Evolutionary conservation across 106 monocot genomes (phyloP).

Genomic region (Acanthochlamys bracteata): DNA sequence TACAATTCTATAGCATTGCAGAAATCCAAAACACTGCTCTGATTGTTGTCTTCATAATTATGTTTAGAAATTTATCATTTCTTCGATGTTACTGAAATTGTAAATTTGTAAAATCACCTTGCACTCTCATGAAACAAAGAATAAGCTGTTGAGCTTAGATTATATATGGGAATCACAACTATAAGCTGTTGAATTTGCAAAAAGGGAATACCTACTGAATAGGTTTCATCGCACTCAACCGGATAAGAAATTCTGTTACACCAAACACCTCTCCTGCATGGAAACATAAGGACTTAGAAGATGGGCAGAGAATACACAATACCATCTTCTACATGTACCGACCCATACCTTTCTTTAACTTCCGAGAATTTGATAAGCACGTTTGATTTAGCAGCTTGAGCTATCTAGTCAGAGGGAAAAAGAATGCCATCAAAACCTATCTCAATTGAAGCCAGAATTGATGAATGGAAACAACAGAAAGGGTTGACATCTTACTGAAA

Average conservation of each 20-base stretch:
- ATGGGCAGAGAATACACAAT: neutral
- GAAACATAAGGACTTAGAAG: neutral
- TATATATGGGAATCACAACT: too few relatives aligned
- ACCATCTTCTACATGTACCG: neutral
- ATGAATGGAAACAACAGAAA: neutral
- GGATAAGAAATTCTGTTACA: slow-evolving; percentile 77
- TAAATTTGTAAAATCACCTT: too few relatives aligned
- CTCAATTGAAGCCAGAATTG: neutral
- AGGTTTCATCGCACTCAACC: slow-evolving; percentile 58
- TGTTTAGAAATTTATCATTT: too few relatives aligned
- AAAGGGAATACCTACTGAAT: slow-evolving; percentile 51
- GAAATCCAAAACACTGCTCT: too few relatives aligned
- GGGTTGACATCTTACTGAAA: slow-evolving; percentile 48
- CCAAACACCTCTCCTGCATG: slow-evolving; percentile 68
- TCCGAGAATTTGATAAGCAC: slow-evolving; percentile 66
- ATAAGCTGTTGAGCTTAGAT: too few relatives aligned
- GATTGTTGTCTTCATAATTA: too few relatives aligned
- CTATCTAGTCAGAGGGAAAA: slow-evolving; percentile 39
- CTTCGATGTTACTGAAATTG: too few relatives aligned
- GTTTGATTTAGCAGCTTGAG: slow-evolving; percentile 82
- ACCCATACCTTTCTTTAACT: slow-evolving; percentile 62
- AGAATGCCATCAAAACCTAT: neutral
- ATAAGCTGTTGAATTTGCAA: neutral
- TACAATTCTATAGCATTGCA: too few relatives aligned
- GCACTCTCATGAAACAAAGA: too few relatives aligned